Evolutionary conservation across 176 grass and related monocot species (phyloP), one percentile per base, ranked within the genome.

Genomic region (Raddia guianensis): DNA sequence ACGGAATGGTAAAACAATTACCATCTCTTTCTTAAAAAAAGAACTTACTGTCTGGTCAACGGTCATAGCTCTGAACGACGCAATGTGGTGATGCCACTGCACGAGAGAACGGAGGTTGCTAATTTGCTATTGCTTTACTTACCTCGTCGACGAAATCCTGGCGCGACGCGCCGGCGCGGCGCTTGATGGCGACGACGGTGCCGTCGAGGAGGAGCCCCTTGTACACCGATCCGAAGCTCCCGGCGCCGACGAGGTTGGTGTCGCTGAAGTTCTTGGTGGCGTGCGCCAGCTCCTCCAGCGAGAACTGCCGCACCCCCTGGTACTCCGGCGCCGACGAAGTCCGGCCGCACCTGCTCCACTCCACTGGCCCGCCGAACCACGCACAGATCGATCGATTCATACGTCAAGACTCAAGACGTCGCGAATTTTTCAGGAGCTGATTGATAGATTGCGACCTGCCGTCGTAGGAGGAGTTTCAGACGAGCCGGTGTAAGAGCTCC

Each of bases 201-300:
- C 95, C 95, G 46, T 98, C 95, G 56, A 94, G 86, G 53, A 98
- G 95, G 37, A 98, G 83, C 12, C 95, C 95, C 83, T 94, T 98
- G 83, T 98, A 98, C 0, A 98, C 90, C 2, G 78, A 49, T 0
- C 95, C 95, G 74, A 98, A 98, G 56, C 88, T 89, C n/a, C 95
- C 95, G 9, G 83, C 74, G 60, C 95, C 92, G 15, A 98, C 86
- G 52, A 98, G 79, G 89, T 94, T 98, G 86, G 75, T 78, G 13
- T 91, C 88, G 63, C 84, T 73, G 84, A 98, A 98, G 84, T 58
- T 84, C 79, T 90, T 87, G 56, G 95, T 98, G 18, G 95, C 95
- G 49, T 98, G 91, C 46, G 70, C 86, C 75, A 98, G 77, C 77
- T 98, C 95, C 68, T 94, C 87, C 20, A 98, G 77, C 8, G 83